Conservation (phyloP, 202 grass and related monocot genomes). For the Dendrocalamus latiflorus region DNA sequence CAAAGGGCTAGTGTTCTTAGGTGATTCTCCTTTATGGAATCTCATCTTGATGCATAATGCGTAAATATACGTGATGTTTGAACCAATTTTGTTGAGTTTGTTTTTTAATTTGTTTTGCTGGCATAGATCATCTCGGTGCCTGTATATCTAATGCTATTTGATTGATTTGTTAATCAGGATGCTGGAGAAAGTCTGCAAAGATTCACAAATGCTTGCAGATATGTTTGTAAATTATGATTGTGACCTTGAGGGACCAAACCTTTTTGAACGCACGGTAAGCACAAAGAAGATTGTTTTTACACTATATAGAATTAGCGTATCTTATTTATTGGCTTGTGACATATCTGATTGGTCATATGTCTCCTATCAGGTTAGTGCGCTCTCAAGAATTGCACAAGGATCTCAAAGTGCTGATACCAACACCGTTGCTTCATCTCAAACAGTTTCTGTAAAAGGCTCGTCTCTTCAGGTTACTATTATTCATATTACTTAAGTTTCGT, state of each 20-base stretch:
- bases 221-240: conserved; percentile 99
- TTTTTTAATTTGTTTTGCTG: no score
- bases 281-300: background rate
- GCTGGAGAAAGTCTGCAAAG: conserved; percentile 98
- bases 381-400: conserved; percentile 89
- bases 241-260: conserved; percentile 95
- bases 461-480: conserved; percentile 88
- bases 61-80: background rate
- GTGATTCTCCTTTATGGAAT: conserved; percentile 37
- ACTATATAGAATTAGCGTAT: background rate
- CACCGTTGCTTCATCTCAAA: conserved; percentile 59
- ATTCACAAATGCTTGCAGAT: conserved; percentile 98
- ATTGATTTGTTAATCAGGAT: conserved; percentile 61
- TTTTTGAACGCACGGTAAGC: conserved; percentile 85
- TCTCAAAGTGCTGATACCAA: conserved; percentile 71
- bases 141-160: conserved; percentile 14
- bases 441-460: conserved; percentile 79
- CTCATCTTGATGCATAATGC: background rate
- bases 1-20: conserved; percentile 91
- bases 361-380: conserved; percentile 73
- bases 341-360: conserved; percentile 21
- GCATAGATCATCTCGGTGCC: background rate
- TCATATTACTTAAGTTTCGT: background rate
- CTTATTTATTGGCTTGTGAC: conserved; percentile 14
- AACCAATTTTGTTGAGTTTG: no score